Conservation (phyloP, 1,139 yeast species). For the Yamadazyma triangularis region DNA sequence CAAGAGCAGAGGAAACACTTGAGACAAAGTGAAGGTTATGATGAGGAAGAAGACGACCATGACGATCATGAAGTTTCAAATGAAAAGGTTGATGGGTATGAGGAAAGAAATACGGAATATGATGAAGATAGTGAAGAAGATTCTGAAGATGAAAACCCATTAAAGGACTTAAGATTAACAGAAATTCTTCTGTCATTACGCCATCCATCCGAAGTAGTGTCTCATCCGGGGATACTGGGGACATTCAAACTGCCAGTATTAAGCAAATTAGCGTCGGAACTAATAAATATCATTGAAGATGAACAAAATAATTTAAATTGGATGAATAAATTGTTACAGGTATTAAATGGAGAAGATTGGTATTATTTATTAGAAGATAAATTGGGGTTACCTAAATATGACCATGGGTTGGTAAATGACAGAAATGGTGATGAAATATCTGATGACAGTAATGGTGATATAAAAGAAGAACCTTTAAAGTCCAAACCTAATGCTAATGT, state of each 20-base stretch:
- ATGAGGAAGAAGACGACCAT: slow-evolving; percentile 11
- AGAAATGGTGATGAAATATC: slow-evolving; percentile 41
- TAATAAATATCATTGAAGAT: slow-evolving; percentile 70
- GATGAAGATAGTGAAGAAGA: slow-evolving; percentile 24
- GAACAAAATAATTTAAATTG: slow-evolving; percentile 75
- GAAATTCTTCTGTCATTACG: slow-evolving; percentile 72
- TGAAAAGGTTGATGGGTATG: slow-evolving; percentile 20
- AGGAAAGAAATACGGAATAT: slow-evolving; percentile 15
- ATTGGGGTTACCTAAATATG: slow-evolving; percentile 63
- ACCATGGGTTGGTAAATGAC: slow-evolving; percentile 52
- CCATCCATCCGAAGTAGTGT: slow-evolving; percentile 75
- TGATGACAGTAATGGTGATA: neutral
- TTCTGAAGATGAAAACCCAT: slow-evolving; percentile 29
- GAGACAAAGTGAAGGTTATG: slow-evolving; percentile 5
- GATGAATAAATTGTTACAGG: slow-evolving; percentile 66
- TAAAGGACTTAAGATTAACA: slow-evolving; percentile 35
- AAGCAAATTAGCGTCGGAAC: slow-evolving; percentile 60
- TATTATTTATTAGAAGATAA: slow-evolving; percentile 58
- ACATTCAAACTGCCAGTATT: slow-evolving; percentile 54
- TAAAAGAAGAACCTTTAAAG: neutral
- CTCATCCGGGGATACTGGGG: slow-evolving; percentile 63
- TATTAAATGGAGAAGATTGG: slow-evolving; percentile 85
- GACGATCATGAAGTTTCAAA: slow-evolving; percentile 11
- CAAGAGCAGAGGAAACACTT: slow-evolving; percentile 28
- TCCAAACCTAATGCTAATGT: neutral